Conservation (phyloP, 108 stramenopile genomes). For the Aurantiochytrium sp. region DNA sequence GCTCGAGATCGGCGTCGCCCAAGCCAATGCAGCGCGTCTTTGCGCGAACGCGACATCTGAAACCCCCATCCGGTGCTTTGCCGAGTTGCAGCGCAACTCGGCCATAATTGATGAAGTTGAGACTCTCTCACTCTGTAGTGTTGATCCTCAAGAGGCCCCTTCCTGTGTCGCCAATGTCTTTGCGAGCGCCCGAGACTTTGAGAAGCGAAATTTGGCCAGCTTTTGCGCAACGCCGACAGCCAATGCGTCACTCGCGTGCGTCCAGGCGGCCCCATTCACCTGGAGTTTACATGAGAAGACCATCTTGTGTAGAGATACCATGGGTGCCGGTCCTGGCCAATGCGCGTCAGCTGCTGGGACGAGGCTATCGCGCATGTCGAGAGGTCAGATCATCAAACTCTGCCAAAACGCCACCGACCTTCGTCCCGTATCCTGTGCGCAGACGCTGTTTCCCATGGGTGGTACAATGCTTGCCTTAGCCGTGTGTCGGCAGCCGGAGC, state of each 20-base stretch:
- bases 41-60: background rate
- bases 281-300: background rate
- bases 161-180: background rate
- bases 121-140: background rate
- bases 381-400: background rate
- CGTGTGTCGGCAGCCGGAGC: background rate
- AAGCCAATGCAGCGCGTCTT: background rate
- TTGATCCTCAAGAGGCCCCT: background rate
- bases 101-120: background rate
- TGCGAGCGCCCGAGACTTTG: background rate
- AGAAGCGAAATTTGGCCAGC: background rate
- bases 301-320: background rate
- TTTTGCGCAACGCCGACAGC: background rate
- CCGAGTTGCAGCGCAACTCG: background rate
- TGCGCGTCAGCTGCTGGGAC: background rate
- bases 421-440: background rate
- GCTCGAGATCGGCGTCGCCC: background rate
- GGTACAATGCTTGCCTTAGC: background rate
- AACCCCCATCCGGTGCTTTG: background rate
- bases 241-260: background rate
- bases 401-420: background rate
- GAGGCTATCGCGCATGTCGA: background rate
- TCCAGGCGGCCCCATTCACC: background rate
- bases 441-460: background rate
- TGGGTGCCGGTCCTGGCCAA: background rate